A percentile compares a stretch with the other conserved stretches of the same genome.
These are phyloP conservation scores for Suillus subluteus DNA, from an alignment of 768 basidiomycete genomes.

Conservation along the genomic window DNA sequence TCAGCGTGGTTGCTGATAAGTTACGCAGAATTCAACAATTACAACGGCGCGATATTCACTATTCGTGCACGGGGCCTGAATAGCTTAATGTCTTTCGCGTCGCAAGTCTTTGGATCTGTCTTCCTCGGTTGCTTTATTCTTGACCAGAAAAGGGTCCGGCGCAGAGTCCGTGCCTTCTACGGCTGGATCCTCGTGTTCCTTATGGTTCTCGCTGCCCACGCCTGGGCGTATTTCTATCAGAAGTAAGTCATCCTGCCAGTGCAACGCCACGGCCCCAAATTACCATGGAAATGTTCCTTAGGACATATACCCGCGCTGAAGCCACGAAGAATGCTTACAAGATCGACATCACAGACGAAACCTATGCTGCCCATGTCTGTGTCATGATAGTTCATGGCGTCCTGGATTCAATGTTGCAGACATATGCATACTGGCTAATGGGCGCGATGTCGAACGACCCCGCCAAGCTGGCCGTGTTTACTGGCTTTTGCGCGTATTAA, in stretches of 20 bases:
- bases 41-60: conserved; percentile 71
- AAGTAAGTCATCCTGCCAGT: conserved; percentile 41
- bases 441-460: conserved; percentile 82
- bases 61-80: conserved; percentile 74
- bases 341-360: conserved; percentile 59
- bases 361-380: conserved; percentile 55
- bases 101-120: conserved; percentile 72
- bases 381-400: conserved; percentile 70
- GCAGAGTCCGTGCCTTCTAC: conserved; percentile 67
- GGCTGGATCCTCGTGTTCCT: conserved; percentile 63
- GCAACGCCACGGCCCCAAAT: background rate
- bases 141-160: conserved; percentile 54
- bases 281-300: conserved; percentile 17
- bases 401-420: conserved; percentile 81
- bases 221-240: conserved; percentile 76
- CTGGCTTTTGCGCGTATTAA: conserved; percentile 69
- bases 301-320: conserved; percentile 59
- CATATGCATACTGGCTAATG: conserved; percentile 76
- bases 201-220: conserved; percentile 66
- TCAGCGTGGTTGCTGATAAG: background rate
- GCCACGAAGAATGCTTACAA: conserved; percentile 41
- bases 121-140: conserved; percentile 62
- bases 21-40: conserved; percentile 68
- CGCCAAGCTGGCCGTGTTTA: conserved; percentile 73
- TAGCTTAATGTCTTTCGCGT: conserved; percentile 71